Base-by-base conservation (phyloP, 345 rosid genomes). In the Eucalyptus regnans region DNA sequence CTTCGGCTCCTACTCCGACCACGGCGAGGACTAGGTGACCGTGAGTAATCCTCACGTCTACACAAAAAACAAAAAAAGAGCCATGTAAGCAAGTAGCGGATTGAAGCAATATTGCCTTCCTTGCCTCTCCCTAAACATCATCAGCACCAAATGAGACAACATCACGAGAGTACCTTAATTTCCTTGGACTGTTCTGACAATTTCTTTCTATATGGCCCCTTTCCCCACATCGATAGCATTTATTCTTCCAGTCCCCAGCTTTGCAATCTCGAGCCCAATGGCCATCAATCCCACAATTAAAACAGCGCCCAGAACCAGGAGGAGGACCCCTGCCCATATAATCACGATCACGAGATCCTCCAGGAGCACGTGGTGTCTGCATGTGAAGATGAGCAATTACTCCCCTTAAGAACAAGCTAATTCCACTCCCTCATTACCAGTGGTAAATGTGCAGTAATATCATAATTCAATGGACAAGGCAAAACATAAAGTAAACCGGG, bases 201-300 rank as follows among this genome's bases (percentile, higher is more conserved):
- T 95, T 95, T 87, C 99, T 93, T 91, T 97, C 99, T 87, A 96
- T 95, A 92, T 97, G 99, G 58, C 99, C 99, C 87, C 99, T 91
- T 90, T 96, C 99, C 31, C 99, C 99, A 92, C 99, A 97, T 81
- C 99, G 97, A 87, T 96, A 97, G 89, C 99, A 97, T 90, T 96
- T 96, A 89, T 96, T 97, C 92, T 97, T 97, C 98, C 99, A 96
- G 91, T 97, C 99, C 49, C 99, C 99, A 86, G 98, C 98, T 86
- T 95, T 97, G 94, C 99, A 96, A 92, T 97, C 99, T 76, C 99
- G 92, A 87, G 99, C 99, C 99, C 99, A 96, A 44, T 97, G 99
- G 29, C 99, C 99, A 94, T 97, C 99, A 87, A 96, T 94, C 66
- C 99, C 99, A 89, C 99, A 97, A 18, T 96, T 97, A 86, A 97